These are phyloP conservation scores for Lachnellula occidentalis DNA, from an alignment of 2,329 filamentous ascomycete species.

Conservation along the genomic window DNA sequence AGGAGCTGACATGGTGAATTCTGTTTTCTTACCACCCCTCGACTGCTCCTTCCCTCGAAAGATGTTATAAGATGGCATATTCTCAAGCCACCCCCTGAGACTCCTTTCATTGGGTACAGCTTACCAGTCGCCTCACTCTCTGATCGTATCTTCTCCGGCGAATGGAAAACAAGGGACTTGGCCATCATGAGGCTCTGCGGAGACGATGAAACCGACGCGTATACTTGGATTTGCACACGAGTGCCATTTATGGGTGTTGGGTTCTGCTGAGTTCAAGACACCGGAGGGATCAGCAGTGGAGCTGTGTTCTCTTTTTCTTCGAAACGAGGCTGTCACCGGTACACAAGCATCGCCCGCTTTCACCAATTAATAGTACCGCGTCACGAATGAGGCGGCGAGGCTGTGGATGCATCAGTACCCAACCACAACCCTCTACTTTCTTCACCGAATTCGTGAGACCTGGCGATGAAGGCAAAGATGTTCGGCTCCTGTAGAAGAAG, in stretches of 20 bases:
- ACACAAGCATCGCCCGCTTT: neutral
- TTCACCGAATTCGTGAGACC: neutral
- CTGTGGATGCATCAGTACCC: neutral
- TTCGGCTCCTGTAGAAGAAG: too few relatives aligned
- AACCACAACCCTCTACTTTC: neutral
- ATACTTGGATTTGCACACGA: neutral
- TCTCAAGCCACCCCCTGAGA: neutral
- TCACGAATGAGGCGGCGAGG: neutral
- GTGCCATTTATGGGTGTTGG: neutral
- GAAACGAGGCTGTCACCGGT: neutral
- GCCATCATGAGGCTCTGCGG: neutral
- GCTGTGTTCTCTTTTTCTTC: neutral
- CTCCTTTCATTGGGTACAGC: neutral
- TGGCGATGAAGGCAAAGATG: neutral
- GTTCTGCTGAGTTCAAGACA: neutral
- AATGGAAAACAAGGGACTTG: neutral
- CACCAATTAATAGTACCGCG: neutral
- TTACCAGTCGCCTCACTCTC: neutral
- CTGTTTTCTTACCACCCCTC: too few relatives aligned
- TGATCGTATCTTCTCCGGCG: neutral
- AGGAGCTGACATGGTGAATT: neutral
- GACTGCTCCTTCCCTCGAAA: too few relatives aligned
- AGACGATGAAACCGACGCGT: neutral
- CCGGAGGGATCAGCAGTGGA: too few relatives aligned
- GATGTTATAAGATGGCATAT: neutral